Base-by-base conservation (phyloP, 768 basidiomycete species). In the Rhizopogon vesiculosus region DNA sequence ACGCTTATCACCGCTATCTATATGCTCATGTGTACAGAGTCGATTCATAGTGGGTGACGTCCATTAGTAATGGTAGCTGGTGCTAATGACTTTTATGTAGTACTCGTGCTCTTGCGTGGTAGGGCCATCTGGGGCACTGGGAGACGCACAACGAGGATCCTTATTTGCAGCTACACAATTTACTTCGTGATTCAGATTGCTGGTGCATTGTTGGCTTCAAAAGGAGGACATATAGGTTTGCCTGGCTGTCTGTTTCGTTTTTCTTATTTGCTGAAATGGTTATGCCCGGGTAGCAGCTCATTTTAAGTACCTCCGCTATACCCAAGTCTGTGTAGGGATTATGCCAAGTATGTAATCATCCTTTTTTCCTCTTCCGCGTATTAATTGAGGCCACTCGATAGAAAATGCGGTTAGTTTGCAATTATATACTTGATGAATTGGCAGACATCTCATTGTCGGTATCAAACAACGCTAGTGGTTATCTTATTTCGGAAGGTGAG, bases 41-140 rank as follows among this genome's bases (percentile, higher is more conserved):
- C 64, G 0, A 59, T 68, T 12, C 64, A 65, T 8, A 49, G 65
- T 66, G 38, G 56, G 65, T 58, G n/a, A 16, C 3, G 1, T 6
- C 18, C 35, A 31, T 41, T 2, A 15, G 33, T n/a, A 28, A 7
- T 3, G 2, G 15, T 31, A 2, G 1, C 2, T 10, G 35, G 12
- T 16, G 7, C n/a, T 39, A 48, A n/a, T 56, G 16, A 2, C 4
- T 12, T 0, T 12, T 12, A n/a, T 19, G 1, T n/a, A 70, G 67
- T 68, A 18, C 52, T 68, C 40, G 61, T 68, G 7, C 55, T 56
- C n/a, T 45, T 66, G 42, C 62, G 67, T 3, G 56, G 61, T 8
- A 69, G 64, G 45, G 67, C 65, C 15, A 60, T 69, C 35, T 41
- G 61, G 51, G 52, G 62, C 18, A 61, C 55, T 48, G 50, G 33